Conservation (phyloP, 805 yeast species). For the Yarrowia sp. region DNA sequence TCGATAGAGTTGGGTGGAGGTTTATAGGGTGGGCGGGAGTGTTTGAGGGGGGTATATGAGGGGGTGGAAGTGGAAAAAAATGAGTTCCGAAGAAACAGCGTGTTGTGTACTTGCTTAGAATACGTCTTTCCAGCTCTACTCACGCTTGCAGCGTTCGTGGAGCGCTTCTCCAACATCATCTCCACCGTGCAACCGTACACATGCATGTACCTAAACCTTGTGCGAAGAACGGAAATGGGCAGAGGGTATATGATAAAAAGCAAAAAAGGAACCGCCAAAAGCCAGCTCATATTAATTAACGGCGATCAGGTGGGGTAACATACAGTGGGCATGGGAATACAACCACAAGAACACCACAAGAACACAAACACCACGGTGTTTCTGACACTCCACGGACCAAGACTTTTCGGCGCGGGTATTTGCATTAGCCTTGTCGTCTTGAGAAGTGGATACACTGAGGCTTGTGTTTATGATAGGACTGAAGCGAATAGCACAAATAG, state of each 20-base stretch:
- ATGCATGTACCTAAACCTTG: background rate
- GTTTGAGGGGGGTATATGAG: background rate
- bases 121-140: too few relatives aligned
- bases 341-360: too few relatives aligned
- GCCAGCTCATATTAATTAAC: background rate
- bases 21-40: background rate
- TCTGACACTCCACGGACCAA: background rate
- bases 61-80: background rate
- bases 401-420: background rate
- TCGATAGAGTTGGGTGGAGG: conserved; percentile 25
- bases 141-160: too few relatives aligned
- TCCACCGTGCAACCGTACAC: conserved; percentile 2
- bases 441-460: background rate
- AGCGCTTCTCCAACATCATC: too few relatives aligned
- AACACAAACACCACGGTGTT: background rate
- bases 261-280: background rate
- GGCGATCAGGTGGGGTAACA: background rate
- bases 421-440: background rate
- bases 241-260: background rate
- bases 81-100: too few relatives aligned
- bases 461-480: background rate
- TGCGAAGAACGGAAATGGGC: background rate
- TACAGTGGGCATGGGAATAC: too few relatives aligned
- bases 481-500: too few relatives aligned
- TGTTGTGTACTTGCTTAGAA: too few relatives aligned